Percentiles rank a stretch among this genome's conserved stretches.
These are phyloP conservation scores for Drosera capensis DNA, from an alignment of 148 eudicot genomes.

Conservation along the genomic window DNA sequence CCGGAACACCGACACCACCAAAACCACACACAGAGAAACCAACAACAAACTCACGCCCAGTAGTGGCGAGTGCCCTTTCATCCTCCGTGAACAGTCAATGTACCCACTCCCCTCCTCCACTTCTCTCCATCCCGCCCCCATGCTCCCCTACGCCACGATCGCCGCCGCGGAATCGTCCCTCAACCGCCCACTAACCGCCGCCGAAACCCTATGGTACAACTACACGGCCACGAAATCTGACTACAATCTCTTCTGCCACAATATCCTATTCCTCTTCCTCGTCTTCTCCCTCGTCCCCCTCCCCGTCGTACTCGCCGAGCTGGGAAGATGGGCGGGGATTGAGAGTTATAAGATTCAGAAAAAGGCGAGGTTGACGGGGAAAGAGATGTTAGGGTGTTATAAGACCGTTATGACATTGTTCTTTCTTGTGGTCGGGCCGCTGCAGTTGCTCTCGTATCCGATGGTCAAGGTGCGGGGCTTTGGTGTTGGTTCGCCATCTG, in stretches of 20 bases:
- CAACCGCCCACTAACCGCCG: slow-evolving; percentile 36
- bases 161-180: slow-evolving; percentile 42
- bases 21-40: too few species aligned
- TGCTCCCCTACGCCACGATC: slow-evolving; percentile 57
- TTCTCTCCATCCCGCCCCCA: too few species aligned
- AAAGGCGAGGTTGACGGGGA: slow-evolving; percentile 33
- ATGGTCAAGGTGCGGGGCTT: slow-evolving; percentile 31
- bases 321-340: slow-evolving; percentile 12
- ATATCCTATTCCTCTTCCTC: slow-evolving; percentile 60
- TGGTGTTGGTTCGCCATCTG: background rate
- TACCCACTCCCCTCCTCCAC: too few species aligned
- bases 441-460: slow-evolving; percentile 70
- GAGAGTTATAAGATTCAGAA: slow-evolving; percentile 65
- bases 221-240: slow-evolving; percentile 76
- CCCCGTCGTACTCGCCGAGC: slow-evolving; percentile 31
- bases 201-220: slow-evolving; percentile 60
- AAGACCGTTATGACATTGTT: slow-evolving; percentile 62
- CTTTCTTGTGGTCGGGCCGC: slow-evolving; percentile 65
- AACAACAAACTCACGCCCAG: too few species aligned
- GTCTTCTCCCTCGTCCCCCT: slow-evolving; percentile 55
- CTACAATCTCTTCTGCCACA: slow-evolving; percentile 68
- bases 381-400: slow-evolving; percentile 44
- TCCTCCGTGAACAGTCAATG: too few species aligned
- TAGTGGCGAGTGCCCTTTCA: too few species aligned
- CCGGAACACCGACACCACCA: too few species aligned